These are phyloP conservation scores for Trichoderma oligosporum DNA, from an alignment of 2,329 filamentous ascomycete species.

Conservation along the genomic window DNA sequence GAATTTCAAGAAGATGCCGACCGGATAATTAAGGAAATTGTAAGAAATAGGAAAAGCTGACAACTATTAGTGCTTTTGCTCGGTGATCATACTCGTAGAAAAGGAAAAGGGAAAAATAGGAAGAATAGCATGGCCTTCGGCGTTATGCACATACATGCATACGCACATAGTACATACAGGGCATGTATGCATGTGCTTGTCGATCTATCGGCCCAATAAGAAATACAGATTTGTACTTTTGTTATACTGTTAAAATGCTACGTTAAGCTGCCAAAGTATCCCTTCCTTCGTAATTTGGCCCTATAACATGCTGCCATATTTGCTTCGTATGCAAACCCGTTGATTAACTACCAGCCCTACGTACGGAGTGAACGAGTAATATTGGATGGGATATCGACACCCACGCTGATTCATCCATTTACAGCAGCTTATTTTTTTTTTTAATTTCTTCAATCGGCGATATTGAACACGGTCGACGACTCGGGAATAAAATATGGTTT, in stretches of 20 bases:
- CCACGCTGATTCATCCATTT: background rate
- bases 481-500: background rate
- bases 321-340: too few relatives aligned
- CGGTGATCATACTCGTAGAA: too few relatives aligned
- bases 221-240: background rate
- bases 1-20: too few relatives aligned
- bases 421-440: background rate
- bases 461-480: background rate
- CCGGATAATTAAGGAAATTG: background rate
- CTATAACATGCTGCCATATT: background rate
- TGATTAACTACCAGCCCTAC: constrained; percentile 16
- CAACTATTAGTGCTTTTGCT: constrained; percentile 1
- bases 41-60: background rate
- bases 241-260: too few relatives aligned
- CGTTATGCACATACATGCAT: too few relatives aligned
- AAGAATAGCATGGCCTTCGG: constrained; percentile 3
- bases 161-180: too few relatives aligned
- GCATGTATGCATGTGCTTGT: constrained; percentile 15
- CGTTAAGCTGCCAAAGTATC: too few relatives aligned
- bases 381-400: background rate
- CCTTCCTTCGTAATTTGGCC: too few relatives aligned
- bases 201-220: constrained; percentile 4
- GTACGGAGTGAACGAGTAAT: background rate
- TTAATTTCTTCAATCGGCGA: background rate
- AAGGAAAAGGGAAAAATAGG: background rate